phyloP scores from a whole-genome alignment of 2,329 filamentous ascomycete species.

The Diaporthe citriasiana region DNA sequence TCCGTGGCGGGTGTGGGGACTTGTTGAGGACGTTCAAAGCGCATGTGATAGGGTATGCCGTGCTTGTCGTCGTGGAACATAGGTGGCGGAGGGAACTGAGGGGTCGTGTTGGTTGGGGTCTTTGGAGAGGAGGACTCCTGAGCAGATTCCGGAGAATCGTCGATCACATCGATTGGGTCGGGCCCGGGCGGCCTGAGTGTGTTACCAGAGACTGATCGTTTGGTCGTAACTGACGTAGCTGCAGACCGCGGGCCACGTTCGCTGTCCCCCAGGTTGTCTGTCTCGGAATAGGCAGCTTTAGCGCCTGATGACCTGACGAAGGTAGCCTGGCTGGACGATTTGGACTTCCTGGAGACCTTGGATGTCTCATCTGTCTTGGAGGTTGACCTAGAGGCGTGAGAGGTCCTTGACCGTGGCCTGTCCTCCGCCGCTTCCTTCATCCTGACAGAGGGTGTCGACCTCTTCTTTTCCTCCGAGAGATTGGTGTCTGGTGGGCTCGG shows the following conservation, averaged over 20 bases:
- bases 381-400: slow-evolving; percentile 49
- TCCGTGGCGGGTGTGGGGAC: slow-evolving; percentile 57
- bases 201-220: slow-evolving; percentile 55
- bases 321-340: slow-evolving; percentile 71
- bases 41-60: slow-evolving; percentile 52
- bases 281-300: slow-evolving; percentile 44
- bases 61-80: slow-evolving; percentile 58
- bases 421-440: slow-evolving; percentile 52
- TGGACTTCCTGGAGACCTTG: slow-evolving; percentile 68
- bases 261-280: slow-evolving; percentile 42
- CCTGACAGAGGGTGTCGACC: slow-evolving; percentile 48
- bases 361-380: slow-evolving; percentile 65
- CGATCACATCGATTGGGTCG: slow-evolving; percentile 58
- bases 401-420: slow-evolving; percentile 56
- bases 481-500: slow-evolving; percentile 76
- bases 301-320: slow-evolving; percentile 57
- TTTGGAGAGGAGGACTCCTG: slow-evolving; percentile 68
- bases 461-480: slow-evolving; percentile 63
- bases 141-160: slow-evolving; percentile 65
- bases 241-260: slow-evolving; percentile 32
- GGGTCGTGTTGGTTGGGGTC: slow-evolving; percentile 68
- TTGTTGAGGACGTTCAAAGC: slow-evolving; percentile 56
- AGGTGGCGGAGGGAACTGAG: slow-evolving; percentile 63
- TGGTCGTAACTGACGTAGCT: slow-evolving; percentile 41
- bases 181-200: slow-evolving; percentile 48